phyloP scores from a whole-genome alignment of 768 basidiomycete genomes.

The Rhodotorula kratochvilovae region DNA sequence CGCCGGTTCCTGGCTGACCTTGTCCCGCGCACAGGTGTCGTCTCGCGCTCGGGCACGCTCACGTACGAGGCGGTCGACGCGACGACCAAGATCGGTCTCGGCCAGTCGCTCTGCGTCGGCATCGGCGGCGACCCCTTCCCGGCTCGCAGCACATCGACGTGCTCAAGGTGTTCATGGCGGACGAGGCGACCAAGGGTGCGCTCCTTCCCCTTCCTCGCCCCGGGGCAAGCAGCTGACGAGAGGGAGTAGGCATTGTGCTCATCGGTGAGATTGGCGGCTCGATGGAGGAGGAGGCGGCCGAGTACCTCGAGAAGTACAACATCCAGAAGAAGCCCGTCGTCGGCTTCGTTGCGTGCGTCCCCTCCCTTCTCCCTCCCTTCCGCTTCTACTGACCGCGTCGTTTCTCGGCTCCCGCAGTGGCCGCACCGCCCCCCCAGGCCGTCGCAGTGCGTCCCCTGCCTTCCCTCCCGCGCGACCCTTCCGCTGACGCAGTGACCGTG shows the following conservation, averaged over 20 bases:
- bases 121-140: constrained; percentile 98
- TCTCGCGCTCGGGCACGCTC: constrained; percentile 89
- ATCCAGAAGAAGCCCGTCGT: constrained; percentile 94
- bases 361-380: neutral
- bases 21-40: constrained; percentile 60
- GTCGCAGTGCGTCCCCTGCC: constrained; percentile 58
- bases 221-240: too few relatives aligned
- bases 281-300: constrained; percentile 97
- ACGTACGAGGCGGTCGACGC: constrained; percentile 92
- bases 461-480: constrained; percentile 53
- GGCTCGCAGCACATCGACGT: constrained; percentile 94
- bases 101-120: constrained; percentile 92
- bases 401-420: constrained; percentile 50
- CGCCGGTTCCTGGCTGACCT: too few relatives aligned
- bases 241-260: constrained; percentile 72
- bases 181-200: constrained; percentile 84
- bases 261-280: constrained; percentile 99
- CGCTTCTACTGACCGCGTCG: neutral
- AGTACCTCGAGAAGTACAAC: constrained; percentile 88
- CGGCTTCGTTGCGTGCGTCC: constrained; percentile 73
- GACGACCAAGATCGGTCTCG: constrained; percentile 90
- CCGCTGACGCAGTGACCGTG: constrained; percentile 1
- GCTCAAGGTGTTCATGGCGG: constrained; percentile 90
- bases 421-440: constrained; percentile 91
- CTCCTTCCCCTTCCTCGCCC: neutral